phyloP scores from a whole-genome alignment of 306 rosid species.

The Mimosa pudica region DNA sequence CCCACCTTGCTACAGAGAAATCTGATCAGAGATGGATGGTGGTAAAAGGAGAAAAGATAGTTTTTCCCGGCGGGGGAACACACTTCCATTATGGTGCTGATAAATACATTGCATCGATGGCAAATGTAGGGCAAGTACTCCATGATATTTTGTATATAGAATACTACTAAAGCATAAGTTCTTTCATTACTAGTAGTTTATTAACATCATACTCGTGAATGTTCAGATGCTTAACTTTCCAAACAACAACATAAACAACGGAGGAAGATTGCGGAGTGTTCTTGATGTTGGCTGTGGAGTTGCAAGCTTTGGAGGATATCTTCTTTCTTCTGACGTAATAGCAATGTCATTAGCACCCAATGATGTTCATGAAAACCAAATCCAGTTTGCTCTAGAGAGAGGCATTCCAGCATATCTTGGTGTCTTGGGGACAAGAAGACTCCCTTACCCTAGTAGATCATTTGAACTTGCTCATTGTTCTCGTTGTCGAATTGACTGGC shows the following conservation, averaged over 20 bases:
- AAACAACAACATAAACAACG: constrained; percentile 65
- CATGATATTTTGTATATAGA: constrained; percentile 19
- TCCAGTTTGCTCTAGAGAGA: constrained; percentile 94
- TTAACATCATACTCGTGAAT: constrained; percentile 34
- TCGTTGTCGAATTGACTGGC: constrained; percentile 96
- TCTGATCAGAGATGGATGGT: constrained; percentile 92
- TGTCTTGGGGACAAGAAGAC: constrained; percentile 88
- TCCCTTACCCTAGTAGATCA: constrained; percentile 93
- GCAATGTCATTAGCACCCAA: constrained; percentile 94
- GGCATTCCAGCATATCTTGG: constrained; percentile 96
- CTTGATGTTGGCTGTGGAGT: constrained; percentile 92
- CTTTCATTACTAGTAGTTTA: neutral
- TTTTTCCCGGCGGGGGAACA: constrained; percentile 95
- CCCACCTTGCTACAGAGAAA: constrained; percentile 95
- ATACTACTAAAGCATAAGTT: constrained; percentile 21
- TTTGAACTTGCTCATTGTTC: constrained; percentile 97
- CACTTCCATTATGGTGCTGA: constrained; percentile 94
- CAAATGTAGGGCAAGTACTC: constrained; percentile 64
- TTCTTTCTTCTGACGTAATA: constrained; percentile 75
- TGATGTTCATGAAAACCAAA: constrained; percentile 94
- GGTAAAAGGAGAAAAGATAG: constrained; percentile 83
- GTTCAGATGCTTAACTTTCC: constrained; percentile 91
- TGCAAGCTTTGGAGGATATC: constrained; percentile 93
- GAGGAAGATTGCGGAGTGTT: constrained; percentile 76
- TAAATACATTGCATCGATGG: constrained; percentile 85